phyloP scores from a whole-genome alignment of 495 filamentous ascomycete species.

The Penicillium taxi region DNA sequence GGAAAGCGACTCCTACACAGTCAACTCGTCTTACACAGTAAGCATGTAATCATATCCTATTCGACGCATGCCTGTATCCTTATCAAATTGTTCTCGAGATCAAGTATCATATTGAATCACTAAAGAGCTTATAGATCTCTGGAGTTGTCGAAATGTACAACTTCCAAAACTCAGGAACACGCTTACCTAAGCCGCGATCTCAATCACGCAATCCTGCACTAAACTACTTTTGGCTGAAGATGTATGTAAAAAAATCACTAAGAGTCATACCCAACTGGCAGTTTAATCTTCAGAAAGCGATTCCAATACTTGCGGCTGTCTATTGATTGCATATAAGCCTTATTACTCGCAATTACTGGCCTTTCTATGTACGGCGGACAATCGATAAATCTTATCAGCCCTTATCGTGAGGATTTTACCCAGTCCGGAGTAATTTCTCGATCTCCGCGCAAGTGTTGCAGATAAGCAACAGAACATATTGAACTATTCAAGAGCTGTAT shows the following conservation, averaged over 20 bases:
- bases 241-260: slow-evolving; percentile 13
- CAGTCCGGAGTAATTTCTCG: slow-evolving; percentile 15
- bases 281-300: neutral
- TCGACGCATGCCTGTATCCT: no score
- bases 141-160: no score
- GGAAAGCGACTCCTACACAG: no score
- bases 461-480: neutral
- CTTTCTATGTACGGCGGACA: neutral
- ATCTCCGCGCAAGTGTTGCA: slow-evolving; percentile 27
- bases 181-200: slow-evolving; percentile 8
- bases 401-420: slow-evolving; percentile 24
- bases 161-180: no score
- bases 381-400: slow-evolving; percentile 17
- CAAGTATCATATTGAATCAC: no score
- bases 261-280: neutral
- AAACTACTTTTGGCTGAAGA: slow-evolving; percentile 13
- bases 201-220: slow-evolving; percentile 21
- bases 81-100: no score
- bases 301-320: neutral
- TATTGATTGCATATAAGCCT: neutral
- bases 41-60: no score
- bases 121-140: no score
- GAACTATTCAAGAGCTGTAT: neutral
- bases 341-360: neutral
- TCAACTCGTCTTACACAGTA: no score